Evolutionary conservation across 2,329 filamentous ascomycete species (phyloP).

Genomic region (Cladobotryum protrusum): DNA sequence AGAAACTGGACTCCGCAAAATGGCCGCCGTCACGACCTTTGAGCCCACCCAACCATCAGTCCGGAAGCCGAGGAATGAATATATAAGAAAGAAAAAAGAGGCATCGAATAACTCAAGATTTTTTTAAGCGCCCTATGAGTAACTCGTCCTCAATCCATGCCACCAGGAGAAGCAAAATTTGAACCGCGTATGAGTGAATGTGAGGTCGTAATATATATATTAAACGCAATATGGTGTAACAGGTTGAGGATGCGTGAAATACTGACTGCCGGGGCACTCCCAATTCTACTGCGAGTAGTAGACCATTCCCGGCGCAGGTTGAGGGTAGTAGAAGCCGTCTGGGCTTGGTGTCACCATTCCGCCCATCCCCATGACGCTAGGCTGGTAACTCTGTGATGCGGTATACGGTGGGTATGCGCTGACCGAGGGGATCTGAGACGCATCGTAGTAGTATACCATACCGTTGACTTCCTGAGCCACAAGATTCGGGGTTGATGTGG

Average conservation of each 20-base stretch:
- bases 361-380: conserved; percentile 62
- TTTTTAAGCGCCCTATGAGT: conserved; percentile 11
- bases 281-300: conserved; percentile 54
- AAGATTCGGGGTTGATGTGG: conserved; percentile 35
- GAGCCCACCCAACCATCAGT: background rate
- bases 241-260: conserved; percentile 19
- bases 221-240: conserved; percentile 25
- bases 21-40: background rate
- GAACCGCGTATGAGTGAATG: conserved; percentile 5
- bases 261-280: conserved; percentile 16
- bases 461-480: conserved; percentile 87
- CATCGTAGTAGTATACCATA: conserved; percentile 92
- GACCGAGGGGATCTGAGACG: conserved; percentile 60
- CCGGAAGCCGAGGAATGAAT: conserved; percentile 3
- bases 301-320: conserved; percentile 48
- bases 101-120: conserved; percentile 7
- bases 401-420: conserved; percentile 43
- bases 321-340: conserved; percentile 65
- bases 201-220: conserved; percentile 20
- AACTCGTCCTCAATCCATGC: conserved; percentile 7
- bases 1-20: background rate
- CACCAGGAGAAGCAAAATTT: conserved; percentile 4
- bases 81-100: conserved; percentile 1
- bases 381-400: conserved; percentile 46
- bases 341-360: conserved; percentile 70